A percentile compares a stretch with the other conserved stretches of the same genome.
Evolutionary conservation across 2,329 filamentous ascomycete species (phyloP).

Genomic region (Venturiaceae sp.): DNA sequence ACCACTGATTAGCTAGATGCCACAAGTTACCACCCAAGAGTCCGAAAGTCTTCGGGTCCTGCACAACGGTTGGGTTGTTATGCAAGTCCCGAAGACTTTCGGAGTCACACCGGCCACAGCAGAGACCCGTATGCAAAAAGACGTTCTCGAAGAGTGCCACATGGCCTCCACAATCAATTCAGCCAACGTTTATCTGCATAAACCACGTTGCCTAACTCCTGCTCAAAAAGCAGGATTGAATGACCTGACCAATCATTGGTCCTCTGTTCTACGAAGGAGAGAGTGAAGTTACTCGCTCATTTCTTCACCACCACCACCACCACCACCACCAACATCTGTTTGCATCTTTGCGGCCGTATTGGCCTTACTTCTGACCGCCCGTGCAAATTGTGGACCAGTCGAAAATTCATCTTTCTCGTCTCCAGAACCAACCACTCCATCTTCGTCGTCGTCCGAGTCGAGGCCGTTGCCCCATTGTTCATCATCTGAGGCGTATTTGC

Average conservation of each 20-base stretch:
- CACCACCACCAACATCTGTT: neutral
- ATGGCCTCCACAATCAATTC: no score
- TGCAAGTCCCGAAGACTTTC: no score
- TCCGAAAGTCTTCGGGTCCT: no score
- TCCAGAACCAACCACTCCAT: neutral
- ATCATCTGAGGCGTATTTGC: slow-evolving; percentile 2
- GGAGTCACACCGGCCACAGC: no score
- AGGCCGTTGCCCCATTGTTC: slow-evolving; percentile 2
- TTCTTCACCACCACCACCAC: neutral
- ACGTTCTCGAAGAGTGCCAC: neutral
- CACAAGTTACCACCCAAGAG: no score
- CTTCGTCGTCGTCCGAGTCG: neutral
- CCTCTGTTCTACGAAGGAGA: neutral
- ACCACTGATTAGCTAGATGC: no score
- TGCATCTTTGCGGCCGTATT: neutral
- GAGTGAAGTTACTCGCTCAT: neutral
- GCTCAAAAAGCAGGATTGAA: neutral
- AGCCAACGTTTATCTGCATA: neutral
- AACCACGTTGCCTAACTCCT: neutral
- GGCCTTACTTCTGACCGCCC: neutral
- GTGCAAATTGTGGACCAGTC: neutral
- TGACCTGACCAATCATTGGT: neutral
- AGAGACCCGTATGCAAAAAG: no score
- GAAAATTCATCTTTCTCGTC: neutral
- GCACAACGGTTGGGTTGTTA: no score